These are phyloP conservation scores for Suhomyces chickasaworum DNA, from an alignment of 1,139 yeast genomes.

Conservation along the genomic window DNA sequence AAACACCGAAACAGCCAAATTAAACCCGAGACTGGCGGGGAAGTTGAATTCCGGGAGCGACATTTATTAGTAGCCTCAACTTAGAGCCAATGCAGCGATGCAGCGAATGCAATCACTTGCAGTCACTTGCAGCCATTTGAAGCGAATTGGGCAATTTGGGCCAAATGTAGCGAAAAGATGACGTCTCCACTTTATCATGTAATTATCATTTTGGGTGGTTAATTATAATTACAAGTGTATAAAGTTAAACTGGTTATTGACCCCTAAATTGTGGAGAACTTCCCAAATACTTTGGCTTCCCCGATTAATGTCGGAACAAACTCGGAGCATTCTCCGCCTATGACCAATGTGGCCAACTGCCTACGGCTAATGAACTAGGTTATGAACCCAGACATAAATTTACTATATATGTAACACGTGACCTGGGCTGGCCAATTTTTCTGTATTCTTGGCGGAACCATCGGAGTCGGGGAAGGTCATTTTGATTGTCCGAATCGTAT, in stretches of 20 bases:
- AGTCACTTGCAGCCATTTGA: no score
- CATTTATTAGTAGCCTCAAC: no score
- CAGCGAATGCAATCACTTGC: no score
- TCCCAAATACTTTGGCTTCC: background rate
- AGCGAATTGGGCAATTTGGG: no score
- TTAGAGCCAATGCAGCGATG: no score
- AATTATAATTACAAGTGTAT: no score
- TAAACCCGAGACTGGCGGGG: no score
- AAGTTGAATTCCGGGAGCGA: no score
- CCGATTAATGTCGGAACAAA: background rate
- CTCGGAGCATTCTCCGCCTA: background rate
- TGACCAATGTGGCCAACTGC: background rate
- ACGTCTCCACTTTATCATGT: no score
- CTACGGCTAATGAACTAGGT: background rate
- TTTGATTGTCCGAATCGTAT: background rate
- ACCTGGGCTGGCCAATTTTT: background rate
- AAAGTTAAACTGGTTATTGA: background rate
- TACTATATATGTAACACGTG: background rate
- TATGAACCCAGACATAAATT: background rate
- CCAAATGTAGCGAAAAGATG: no score
- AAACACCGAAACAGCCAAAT: no score
- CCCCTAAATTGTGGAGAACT: background rate
- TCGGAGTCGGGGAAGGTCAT: background rate
- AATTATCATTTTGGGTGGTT: no score
- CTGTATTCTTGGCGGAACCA: background rate